Base-by-base conservation (phyloP, 2,329 filamentous ascomycete genomes). In the Aspergillus luchuensis region DNA sequence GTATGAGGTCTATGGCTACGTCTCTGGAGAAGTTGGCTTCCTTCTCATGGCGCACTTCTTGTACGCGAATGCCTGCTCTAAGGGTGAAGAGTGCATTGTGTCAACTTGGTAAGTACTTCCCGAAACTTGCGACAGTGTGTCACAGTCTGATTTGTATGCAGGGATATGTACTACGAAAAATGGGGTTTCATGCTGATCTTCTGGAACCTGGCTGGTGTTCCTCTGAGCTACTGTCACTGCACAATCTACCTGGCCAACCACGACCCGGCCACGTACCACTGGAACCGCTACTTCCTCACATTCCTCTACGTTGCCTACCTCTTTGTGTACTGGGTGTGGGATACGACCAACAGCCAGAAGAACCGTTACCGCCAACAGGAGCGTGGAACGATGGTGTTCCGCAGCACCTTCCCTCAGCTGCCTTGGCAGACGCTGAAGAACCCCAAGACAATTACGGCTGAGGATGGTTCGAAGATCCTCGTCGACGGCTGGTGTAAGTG, bases 161-260 rank as follows among this genome's bases (percentile, higher is more conserved):
- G 85, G 89, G 92, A 97, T 72, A 96, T 97, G 89, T 96, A 96
- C 82, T 94, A 92, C 71, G 92, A 97, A 83, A 97, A 97, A 80
- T 93, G 91, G 87, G 92, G 92, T 56, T 97, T 97, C 82, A 97
- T 97, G 92, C 86, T 97, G 67, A 96, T 96, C 77, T 97, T 97
- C 86, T 97, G 92, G 92, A 97, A 97, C 79, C 82, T 97, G 74
- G 92, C 92, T 50, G 92, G 92, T 67, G 92, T 97, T 25, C 92
- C 92, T 13, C 84, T 97, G 56, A 92, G 88, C 57, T 97, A 97
- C 84, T 96, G 92, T 81, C 92, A 97, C 82, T 95, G 91, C 84
- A 94, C 91, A 52, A 87, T 97, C 70, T 97, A 91, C 79, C 84
- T 97, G 54, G 92, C 92, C 67, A 93, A 90, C 77, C 92, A 96